Base-by-base conservation (phyloP, 257 asterid species). In the Pogostemon cablin region DNA sequence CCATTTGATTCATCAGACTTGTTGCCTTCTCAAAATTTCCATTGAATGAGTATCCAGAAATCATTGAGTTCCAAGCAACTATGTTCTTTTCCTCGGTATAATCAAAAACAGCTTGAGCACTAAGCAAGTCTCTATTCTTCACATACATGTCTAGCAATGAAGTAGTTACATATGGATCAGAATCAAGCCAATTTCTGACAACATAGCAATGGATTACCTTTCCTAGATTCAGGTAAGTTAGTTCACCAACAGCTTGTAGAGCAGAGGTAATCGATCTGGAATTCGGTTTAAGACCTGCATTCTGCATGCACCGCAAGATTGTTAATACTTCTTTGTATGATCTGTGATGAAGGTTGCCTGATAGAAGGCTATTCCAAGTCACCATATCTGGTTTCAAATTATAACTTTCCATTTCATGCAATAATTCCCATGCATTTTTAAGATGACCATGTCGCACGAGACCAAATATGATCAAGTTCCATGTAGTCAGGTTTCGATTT, bases 121-220 rank as follows among this genome's bases (percentile, higher is more conserved):
- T 67, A 32, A 62, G 61, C 42, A 87, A 73, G 74, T 78, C 72
- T 15, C 66, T 76, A 48, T 80, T 85, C 79, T 87, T 85, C 69
- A 80, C 86, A 75, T 85, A 85, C 95, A 82, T 83, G 71, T 85
- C 89, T 44, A 83, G 78, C 72, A 87, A 68, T 69, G 90, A 87
- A 64, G 89, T 83, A 7, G 56, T 70, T 9, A 80, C 56, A 67
- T 70, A 82, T 39, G 74, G 59, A 75, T 87, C 85, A 68, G 41
- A 44, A 38, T 83, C 84, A 49, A 81, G 65, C 63, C 83, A 80
- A 32, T 77, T 85, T 72, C 87, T 85, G 56, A 81, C 37, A 5
- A 79, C 79, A 41, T 76, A 82, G 76, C 86, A 84, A 74, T 87
- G 95, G 5, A 75, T 74, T 71, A 73, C 83, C 78, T 80, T 70